These are phyloP conservation scores for Delitschia confertaspora DNA, from an alignment of 495 filamentous ascomycete species.

Conservation along the genomic window DNA sequence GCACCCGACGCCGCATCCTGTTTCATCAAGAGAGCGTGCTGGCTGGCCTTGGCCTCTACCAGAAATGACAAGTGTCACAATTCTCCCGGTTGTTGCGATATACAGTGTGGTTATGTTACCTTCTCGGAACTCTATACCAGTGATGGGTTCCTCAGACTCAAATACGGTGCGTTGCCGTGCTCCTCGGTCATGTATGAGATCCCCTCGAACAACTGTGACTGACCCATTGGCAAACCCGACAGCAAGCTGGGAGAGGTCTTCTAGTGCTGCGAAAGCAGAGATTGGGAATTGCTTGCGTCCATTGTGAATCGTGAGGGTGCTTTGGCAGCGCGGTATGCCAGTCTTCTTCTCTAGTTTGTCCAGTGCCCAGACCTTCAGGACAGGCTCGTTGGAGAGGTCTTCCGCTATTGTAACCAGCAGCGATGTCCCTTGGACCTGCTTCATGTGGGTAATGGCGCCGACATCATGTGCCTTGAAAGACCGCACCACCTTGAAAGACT, in stretches of 20 bases:
- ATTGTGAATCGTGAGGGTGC: conserved; percentile 77
- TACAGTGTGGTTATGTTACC: conserved; percentile 69
- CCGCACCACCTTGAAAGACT: conserved; percentile 75
- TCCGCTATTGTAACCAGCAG: conserved; percentile 83
- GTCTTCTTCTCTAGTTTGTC: conserved; percentile 94
- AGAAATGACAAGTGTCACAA: conserved; percentile 74
- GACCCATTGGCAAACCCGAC: conserved; percentile 94
- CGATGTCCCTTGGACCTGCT: conserved; percentile 80
- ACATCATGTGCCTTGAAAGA: conserved; percentile 78
- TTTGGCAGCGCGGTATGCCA: conserved; percentile 75
- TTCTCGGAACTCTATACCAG: conserved; percentile 70
- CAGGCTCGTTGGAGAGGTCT: conserved; percentile 74
- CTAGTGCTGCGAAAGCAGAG: conserved; percentile 76
- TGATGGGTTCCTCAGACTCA: conserved; percentile 93
- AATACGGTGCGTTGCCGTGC: conserved; percentile 92
- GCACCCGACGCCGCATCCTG: conserved; percentile 80
- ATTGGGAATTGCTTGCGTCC: conserved; percentile 89
- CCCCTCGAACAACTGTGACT: conserved; percentile 86
- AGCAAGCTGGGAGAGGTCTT: conserved; percentile 82
- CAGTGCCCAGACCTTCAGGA: conserved; percentile 91
- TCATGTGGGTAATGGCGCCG: conserved; percentile 83
- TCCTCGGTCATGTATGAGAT: conserved; percentile 92
- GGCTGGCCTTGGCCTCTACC: conserved; percentile 85
- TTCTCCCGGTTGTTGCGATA: conserved; percentile 82
- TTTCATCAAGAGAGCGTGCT: conserved; percentile 76